Evolutionary conservation across 257 asterid genomes (phyloP).

Genomic region (Fraxinus quadrangulata): DNA sequence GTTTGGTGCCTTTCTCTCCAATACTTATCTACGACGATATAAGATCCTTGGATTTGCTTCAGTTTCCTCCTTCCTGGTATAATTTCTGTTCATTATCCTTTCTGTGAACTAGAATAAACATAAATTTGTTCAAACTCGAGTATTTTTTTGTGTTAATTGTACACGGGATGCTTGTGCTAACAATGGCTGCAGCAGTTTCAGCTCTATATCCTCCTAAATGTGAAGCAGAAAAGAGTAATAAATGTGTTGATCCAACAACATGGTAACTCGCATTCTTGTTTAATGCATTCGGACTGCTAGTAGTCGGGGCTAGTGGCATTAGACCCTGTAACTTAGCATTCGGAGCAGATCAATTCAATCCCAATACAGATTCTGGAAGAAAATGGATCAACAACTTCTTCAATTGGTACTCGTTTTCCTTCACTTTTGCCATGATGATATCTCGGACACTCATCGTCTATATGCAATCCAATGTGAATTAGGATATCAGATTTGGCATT

Average conservation of each 20-base stretch:
- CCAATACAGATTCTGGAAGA: conserved; percentile 45
- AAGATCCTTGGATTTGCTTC: conserved; percentile 58
- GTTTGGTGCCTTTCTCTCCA: conserved; percentile 55
- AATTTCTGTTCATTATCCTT: not conserved
- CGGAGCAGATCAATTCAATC: conserved; percentile 59
- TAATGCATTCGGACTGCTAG: conserved; percentile 30
- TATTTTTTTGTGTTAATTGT: not conserved
- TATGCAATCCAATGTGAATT: conserved; percentile 44
- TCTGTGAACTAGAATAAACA: not conserved
- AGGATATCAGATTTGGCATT: conserved; percentile 52
- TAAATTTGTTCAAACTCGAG: not conserved
- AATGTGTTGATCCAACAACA: conserved; percentile 32
- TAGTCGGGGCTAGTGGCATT: conserved; percentile 54
- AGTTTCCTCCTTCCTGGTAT: conserved; percentile 52
- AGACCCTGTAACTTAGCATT: conserved; percentile 58
- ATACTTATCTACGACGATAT: conserved; percentile 62
- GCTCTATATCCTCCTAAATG: conserved; percentile 39
- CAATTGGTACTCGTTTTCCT: conserved; percentile 58
- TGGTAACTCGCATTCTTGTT: conserved; percentile 38
- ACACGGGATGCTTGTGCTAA: conserved; percentile 55
- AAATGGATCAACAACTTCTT: conserved; percentile 51
- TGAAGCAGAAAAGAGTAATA: conserved; percentile 9
- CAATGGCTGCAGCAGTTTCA: conserved; percentile 47
- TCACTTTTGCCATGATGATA: conserved; percentile 56
- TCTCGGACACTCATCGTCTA: conserved; percentile 46